Percentiles rank a stretch among this genome's conserved stretches.
These are phyloP conservation scores for Orbilia javanica DNA, from an alignment of 2,329 filamentous ascomycete genomes.

Conservation along the genomic window DNA sequence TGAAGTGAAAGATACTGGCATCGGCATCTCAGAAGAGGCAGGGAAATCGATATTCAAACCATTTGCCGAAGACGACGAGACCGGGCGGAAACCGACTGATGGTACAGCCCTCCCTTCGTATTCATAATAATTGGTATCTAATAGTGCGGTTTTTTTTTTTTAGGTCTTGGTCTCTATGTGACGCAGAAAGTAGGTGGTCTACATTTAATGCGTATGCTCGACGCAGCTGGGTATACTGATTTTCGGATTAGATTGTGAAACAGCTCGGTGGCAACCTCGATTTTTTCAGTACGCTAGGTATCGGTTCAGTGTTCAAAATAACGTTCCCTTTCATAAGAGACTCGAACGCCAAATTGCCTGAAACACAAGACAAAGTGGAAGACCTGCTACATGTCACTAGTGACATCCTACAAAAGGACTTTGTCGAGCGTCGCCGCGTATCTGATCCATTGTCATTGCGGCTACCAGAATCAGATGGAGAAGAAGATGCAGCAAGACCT, in stretches of 20 bases:
- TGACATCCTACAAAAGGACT: slow-evolving; percentile 49
- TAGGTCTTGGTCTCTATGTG: slow-evolving; percentile 52
- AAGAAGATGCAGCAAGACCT: slow-evolving; percentile 22
- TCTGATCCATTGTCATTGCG: slow-evolving; percentile 47
- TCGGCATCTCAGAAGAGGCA: slow-evolving; percentile 60
- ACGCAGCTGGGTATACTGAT: neutral
- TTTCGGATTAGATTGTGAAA: slow-evolving; percentile 39
- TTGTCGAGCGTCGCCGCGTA: slow-evolving; percentile 43
- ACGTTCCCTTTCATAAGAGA: slow-evolving; percentile 51
- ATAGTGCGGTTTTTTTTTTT: neutral
- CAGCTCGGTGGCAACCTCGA: slow-evolving; percentile 51
- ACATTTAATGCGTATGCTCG: no score
- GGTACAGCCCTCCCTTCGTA: slow-evolving; percentile 7
- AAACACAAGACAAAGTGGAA: slow-evolving; percentile 36
- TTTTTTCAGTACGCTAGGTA: slow-evolving; percentile 53
- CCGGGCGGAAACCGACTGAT: slow-evolving; percentile 46
- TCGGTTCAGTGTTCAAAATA: slow-evolving; percentile 55
- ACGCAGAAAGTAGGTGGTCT: slow-evolving; percentile 38
- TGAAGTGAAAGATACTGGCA: slow-evolving; percentile 60
- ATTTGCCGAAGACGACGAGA: slow-evolving; percentile 57
- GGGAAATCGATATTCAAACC: slow-evolving; percentile 59
- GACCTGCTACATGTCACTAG: slow-evolving; percentile 50
- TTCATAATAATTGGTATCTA: neutral
- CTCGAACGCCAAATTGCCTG: slow-evolving; percentile 22
- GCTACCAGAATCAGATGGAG: slow-evolving; percentile 54